These are phyloP conservation scores for Craspedostauros australis DNA, from an alignment of 108 stramenopile species.

Conservation along the genomic window DNA sequence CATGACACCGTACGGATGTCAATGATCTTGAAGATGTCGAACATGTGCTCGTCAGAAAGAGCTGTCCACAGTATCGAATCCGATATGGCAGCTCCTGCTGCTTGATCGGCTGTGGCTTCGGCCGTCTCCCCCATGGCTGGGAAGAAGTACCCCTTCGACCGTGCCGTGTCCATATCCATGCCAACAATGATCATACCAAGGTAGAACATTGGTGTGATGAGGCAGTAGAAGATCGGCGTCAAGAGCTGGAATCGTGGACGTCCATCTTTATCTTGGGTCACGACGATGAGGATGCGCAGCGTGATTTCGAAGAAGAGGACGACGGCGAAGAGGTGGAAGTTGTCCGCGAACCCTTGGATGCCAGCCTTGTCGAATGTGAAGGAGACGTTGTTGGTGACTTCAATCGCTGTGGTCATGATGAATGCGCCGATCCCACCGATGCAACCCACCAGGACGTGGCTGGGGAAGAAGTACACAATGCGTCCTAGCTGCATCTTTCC, in stretches of 20 bases:
- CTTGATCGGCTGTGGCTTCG: conserved; percentile 11
- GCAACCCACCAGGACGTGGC: conserved; percentile 79
- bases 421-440: conserved; percentile 84
- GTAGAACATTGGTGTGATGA: conserved; percentile 64
- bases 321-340: conserved; percentile 37
- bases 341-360: conserved; percentile 13
- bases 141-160: conserved; percentile 50
- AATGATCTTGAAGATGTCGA: conserved; percentile 36
- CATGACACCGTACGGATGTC: conserved; percentile 47
- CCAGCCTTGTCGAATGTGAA: conserved; percentile 35
- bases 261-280: conserved; percentile 30
- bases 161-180: conserved; percentile 20
- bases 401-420: conserved; percentile 58
- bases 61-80: conserved; percentile 8
- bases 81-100: background rate
- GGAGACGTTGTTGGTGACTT: conserved; percentile 51
- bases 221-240: conserved; percentile 55
- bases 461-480: conserved; percentile 78
- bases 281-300: conserved; percentile 42
- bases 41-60: conserved; percentile 19
- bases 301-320: conserved; percentile 51
- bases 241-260: conserved; percentile 43
- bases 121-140: conserved; percentile 17
- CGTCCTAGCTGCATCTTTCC: conserved; percentile 63
- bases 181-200: conserved; percentile 14